phyloP scores from a whole-genome alignment of 2,329 filamentous ascomycete genomes.

The Sarocladium strictum region DNA sequence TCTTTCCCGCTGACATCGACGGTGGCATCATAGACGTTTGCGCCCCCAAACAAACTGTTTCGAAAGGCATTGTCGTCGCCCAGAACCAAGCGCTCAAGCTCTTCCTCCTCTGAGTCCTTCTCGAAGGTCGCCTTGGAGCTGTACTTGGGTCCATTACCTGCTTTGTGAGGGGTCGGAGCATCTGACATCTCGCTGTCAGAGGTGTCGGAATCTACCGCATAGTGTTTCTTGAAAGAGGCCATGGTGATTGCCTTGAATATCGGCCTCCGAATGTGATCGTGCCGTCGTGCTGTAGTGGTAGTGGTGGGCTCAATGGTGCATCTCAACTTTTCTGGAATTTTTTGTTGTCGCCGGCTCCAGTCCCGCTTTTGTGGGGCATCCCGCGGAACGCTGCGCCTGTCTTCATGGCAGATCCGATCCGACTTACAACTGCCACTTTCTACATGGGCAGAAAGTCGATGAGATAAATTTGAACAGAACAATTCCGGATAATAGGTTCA shows the following conservation, averaged over 20 bases:
- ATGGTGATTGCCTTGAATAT: background rate
- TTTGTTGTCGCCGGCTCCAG: constrained; percentile 12
- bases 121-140: constrained; percentile 28
- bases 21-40: constrained; percentile 26
- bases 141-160: constrained; percentile 3
- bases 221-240: constrained; percentile 7
- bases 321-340: constrained; percentile 5
- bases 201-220: constrained; percentile 12
- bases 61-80: constrained; percentile 81
- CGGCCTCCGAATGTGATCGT: background rate
- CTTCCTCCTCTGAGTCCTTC: constrained; percentile 78
- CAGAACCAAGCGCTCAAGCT: constrained; percentile 82
- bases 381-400: constrained; percentile 4
- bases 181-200: constrained; percentile 12
- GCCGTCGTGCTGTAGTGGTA: background rate
- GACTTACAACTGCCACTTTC: no score
- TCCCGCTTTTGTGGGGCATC: constrained; percentile 4
- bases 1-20: constrained; percentile 27
- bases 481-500: no score
- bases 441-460: no score
- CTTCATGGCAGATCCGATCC: no score
- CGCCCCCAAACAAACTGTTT: constrained; percentile 60
- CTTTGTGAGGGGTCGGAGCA: constrained; percentile 5
- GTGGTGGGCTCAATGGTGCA: constrained; percentile 11
- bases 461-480: no score